A percentile compares a stretch with the other conserved stretches of the same genome.
These are phyloP conservation scores for Caloboletus firmus DNA, from an alignment of 1,284 basidiomycete genomes.

Conservation along the genomic window DNA sequence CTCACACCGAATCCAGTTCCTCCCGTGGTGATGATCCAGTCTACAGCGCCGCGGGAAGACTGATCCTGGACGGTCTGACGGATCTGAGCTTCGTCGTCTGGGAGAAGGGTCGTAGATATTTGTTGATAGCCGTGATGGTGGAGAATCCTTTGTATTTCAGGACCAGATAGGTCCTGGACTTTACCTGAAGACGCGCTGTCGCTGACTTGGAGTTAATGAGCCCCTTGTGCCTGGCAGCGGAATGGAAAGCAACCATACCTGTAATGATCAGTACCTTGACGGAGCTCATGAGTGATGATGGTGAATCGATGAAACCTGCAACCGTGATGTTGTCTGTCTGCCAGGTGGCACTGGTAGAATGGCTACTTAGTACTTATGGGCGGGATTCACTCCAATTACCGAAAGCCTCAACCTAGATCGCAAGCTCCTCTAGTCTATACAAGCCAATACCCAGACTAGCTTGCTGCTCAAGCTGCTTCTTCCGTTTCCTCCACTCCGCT, in stretches of 20 bases:
- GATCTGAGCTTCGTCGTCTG: constrained; percentile 63
- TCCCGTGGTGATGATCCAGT: constrained; percentile 80
- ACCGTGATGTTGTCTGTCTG: not conserved
- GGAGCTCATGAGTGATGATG: constrained; percentile 19
- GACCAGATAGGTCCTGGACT: constrained; percentile 63
- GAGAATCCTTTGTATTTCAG: constrained; percentile 56
- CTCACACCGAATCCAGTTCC: constrained; percentile 83
- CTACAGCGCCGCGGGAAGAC: constrained; percentile 46
- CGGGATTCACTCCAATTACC: not conserved
- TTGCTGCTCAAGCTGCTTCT: constrained; percentile 52
- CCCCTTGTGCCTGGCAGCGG: not conserved
- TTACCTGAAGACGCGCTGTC: constrained; percentile 61
- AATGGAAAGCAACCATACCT: constrained; percentile 14
- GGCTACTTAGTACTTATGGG: not conserved
- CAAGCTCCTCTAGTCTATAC: constrained; percentile 70
- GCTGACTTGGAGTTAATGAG: constrained; percentile 50
- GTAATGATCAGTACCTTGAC: constrained; percentile 28
- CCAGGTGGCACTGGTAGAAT: not conserved
- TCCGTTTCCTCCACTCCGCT: constrained; percentile 57
- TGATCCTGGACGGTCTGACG: constrained; percentile 47
- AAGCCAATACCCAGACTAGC: constrained; percentile 55
- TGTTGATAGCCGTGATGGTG: constrained; percentile 42
- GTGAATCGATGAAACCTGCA: not conserved
- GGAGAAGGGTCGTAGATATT: constrained; percentile 45
- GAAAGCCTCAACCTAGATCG: constrained; percentile 39